These are phyloP conservation scores for Leucocoprinus birnbaumii DNA, from an alignment of 768 basidiomycete species.

Conservation along the genomic window DNA sequence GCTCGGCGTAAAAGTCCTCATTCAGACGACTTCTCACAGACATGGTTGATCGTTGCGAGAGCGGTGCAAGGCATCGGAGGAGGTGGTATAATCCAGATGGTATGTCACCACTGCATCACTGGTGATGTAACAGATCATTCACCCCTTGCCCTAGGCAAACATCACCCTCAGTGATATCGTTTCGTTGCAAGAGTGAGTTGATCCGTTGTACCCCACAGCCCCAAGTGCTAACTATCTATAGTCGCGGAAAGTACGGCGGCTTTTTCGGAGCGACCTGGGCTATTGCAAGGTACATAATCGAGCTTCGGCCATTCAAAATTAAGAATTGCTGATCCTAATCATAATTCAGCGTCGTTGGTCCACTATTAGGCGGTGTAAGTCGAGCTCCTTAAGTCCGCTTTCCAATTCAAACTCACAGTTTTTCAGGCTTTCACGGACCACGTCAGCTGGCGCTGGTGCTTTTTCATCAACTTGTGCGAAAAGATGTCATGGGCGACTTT, in stretches of 20 bases:
- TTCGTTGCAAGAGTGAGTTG: slow-evolving; percentile 61
- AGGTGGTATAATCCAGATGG: slow-evolving; percentile 75
- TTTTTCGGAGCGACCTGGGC: slow-evolving; percentile 82
- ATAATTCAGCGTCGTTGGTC: slow-evolving; percentile 57
- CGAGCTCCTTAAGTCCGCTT: neutral
- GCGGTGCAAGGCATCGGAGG: slow-evolving; percentile 85
- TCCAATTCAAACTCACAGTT: slow-evolving; percentile 3
- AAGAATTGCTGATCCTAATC: slow-evolving; percentile 6
- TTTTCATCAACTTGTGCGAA: slow-evolving; percentile 70
- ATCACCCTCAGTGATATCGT: slow-evolving; percentile 86
- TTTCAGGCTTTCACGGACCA: slow-evolving; percentile 66
- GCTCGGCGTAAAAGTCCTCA: neutral
- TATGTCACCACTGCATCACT: slow-evolving; percentile 17
- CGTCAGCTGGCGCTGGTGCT: slow-evolving; percentile 83
- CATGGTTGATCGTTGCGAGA: slow-evolving; percentile 72
- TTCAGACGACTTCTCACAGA: slow-evolving; percentile 23
- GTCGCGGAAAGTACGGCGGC: slow-evolving; percentile 78
- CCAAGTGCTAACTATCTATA: slow-evolving; percentile 19
- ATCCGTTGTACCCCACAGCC: neutral
- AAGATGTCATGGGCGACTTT: neutral
- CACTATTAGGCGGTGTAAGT: slow-evolving; percentile 79
- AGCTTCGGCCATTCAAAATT: no score
- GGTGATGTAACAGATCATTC: neutral
- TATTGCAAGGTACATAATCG: slow-evolving; percentile 47
- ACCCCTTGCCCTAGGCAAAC: slow-evolving; percentile 45